Evolutionary conservation across 2,329 filamentous ascomycete genomes (phyloP).

Genomic region (Coniochaeta sp.): DNA sequence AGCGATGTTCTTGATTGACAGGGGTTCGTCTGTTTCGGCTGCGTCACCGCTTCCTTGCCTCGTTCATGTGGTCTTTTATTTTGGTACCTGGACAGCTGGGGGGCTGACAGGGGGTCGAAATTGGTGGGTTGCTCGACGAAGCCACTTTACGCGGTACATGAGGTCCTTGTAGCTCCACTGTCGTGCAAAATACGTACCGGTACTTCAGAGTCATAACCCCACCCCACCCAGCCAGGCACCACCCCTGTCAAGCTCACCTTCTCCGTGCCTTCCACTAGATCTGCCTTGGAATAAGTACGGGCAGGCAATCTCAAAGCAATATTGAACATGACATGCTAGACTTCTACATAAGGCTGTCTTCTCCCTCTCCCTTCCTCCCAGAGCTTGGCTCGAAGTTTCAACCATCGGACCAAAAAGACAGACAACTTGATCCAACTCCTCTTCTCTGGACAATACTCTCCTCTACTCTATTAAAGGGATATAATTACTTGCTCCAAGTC

Average conservation of each 20-base stretch:
- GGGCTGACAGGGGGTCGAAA: background rate
- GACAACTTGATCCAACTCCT: background rate
- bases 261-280: conserved; percentile 2
- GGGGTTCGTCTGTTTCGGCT: background rate
- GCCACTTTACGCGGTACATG: background rate
- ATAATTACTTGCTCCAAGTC: background rate
- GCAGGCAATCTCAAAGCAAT: conserved; percentile 1
- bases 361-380: background rate
- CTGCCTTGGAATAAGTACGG: conserved; percentile 1
- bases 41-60: background rate
- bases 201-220: background rate
- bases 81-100: conserved; percentile 2
- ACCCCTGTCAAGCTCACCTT: background rate
- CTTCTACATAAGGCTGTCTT: conserved; percentile 3
- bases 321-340: conserved; percentile 1
- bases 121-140: background rate
- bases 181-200: background rate
- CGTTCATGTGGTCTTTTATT: conserved; percentile 4
- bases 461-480: background rate
- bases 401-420: background rate
- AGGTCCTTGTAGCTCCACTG: background rate
- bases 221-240: background rate
- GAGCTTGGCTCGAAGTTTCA: background rate
- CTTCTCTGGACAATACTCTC: background rate
- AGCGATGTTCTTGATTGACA: background rate